These are phyloP conservation scores for Colletotrichum viniferum DNA, from an alignment of 2,329 filamentous ascomycete species.

Conservation along the genomic window DNA sequence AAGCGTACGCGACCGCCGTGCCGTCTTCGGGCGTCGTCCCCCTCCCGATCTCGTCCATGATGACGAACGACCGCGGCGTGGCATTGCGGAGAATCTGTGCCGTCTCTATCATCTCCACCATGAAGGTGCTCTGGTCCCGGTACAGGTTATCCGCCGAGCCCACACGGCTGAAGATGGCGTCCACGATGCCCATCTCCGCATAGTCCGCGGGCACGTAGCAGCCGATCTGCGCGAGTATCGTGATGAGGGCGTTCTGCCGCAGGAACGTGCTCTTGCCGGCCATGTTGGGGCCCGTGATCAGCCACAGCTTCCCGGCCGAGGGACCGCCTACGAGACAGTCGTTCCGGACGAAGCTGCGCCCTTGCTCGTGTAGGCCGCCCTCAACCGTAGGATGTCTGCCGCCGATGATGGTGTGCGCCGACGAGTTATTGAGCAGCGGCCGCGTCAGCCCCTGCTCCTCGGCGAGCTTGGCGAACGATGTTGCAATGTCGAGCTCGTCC, in stretches of 20 bases:
- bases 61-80: constrained; percentile 84
- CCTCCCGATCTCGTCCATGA: constrained; percentile 97
- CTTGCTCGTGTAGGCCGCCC: constrained; percentile 77
- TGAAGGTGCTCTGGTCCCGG: constrained; percentile 94
- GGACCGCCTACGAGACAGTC: constrained; percentile 80
- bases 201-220: constrained; percentile 90
- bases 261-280: constrained; percentile 96
- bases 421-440: constrained; percentile 71
- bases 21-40: constrained; percentile 95
- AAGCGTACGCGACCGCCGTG: constrained; percentile 86
- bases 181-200: constrained; percentile 88
- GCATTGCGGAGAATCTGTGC: constrained; percentile 87
- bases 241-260: constrained; percentile 93
- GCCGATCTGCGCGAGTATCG: constrained; percentile 89
- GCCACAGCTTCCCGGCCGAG: constrained; percentile 67
- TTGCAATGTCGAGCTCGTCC: constrained; percentile 90
- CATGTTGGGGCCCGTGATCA: constrained; percentile 93
- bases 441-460: constrained; percentile 74
- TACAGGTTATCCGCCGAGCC: constrained; percentile 96
- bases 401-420: constrained; percentile 76
- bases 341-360: constrained; percentile 82
- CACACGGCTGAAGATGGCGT: constrained; percentile 92
- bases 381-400: constrained; percentile 95
- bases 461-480: constrained; percentile 83
- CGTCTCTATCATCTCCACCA: constrained; percentile 99